Base-by-base conservation (phyloP, 768 basidiomycete species). In the Leccinum broughii region DNA sequence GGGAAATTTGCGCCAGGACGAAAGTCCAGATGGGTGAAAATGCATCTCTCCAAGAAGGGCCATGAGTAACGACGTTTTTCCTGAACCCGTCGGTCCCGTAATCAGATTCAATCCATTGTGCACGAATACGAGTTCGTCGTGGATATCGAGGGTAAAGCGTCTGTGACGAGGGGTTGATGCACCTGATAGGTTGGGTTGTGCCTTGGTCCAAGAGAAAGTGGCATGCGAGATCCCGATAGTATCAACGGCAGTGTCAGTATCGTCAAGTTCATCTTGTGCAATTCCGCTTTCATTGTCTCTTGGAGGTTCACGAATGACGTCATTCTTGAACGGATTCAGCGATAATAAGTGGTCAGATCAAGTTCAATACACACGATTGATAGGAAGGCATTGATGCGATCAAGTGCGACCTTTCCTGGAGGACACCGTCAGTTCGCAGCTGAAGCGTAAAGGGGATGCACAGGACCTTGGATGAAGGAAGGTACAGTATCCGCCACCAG, bases 1-100 rank as follows among this genome's bases (percentile, higher is more conserved):
- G 28, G 92, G 90, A 8, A 93, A 80, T 62, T 83, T 85, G 70
- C 80, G 88, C 81, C 83, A 88, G 0, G 88, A 85, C 48, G 81
- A 80, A 1, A 81, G 76, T 3, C 74, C 70, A 8, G 75, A 74
- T 2, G 80, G 81, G 15, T 80, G 69, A 66, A 84, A 86, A 70
- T 88, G 84, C 85, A 90, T 83, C 73, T 89, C 87, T 3, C 68
- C 80, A 11, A 86, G 77, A 41, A 86, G 71, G 0, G 86, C 86
- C 84, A 88, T 86, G 20, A 87, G 74, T 26, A 87, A 69, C 0
- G 84, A 85, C 0, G 87, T 87, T 71, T 87, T 89, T 4, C 86
- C 87, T 2, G 80, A 82, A 1, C 78, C 78, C 50, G 85, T 86
- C 7, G 84, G 82, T 0, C 86, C 86, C 32, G 85, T 75, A 10